A percentile compares a stretch with the other conserved stretches of the same genome.
These are phyloP conservation scores for Sugiyamaella paludigena DNA, from an alignment of 1,139 yeast species.

Conservation along the genomic window DNA sequence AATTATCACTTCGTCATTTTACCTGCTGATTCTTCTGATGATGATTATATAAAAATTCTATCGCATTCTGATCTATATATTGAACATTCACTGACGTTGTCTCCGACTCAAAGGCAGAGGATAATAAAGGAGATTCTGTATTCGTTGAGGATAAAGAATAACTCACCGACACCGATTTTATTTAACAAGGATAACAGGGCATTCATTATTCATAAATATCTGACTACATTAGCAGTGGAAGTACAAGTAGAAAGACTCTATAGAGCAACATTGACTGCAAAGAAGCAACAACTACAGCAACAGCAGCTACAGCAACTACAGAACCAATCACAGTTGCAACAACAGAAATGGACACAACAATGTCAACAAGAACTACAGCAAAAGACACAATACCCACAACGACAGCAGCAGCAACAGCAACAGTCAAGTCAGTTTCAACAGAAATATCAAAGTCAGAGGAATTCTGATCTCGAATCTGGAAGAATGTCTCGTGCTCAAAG, in stretches of 20 bases:
- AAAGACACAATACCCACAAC: not conserved
- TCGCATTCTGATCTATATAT: conserved; percentile 48
- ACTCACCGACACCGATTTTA: not conserved
- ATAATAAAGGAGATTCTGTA: conserved; percentile 39
- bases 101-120: conserved; percentile 37
- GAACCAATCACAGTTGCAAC: not conserved
- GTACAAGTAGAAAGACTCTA: conserved; percentile 64
- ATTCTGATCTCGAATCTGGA: too few relatives aligned
- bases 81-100: conserved; percentile 46
- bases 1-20: conserved; percentile 47
- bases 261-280: conserved; percentile 40
- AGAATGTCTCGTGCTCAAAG: not conserved
- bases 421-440: too few relatives aligned
- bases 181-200: conserved; percentile 46
- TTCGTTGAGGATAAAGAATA: conserved; percentile 5
- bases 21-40: conserved; percentile 44
- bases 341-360: not conserved
- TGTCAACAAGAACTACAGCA: too few relatives aligned
- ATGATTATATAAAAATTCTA: conserved; percentile 45
- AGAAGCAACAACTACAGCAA: conserved; percentile 11
- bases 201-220: conserved; percentile 47
- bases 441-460: too few relatives aligned
- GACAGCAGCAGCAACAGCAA: not conserved
- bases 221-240: conserved; percentile 52
- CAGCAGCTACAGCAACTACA: not conserved